Percentiles rank a stretch among this genome's conserved stretches.
These are phyloP conservation scores for Peronospora destructor DNA, from an alignment of 352 stramenopile genomes.

Conservation along the genomic window DNA sequence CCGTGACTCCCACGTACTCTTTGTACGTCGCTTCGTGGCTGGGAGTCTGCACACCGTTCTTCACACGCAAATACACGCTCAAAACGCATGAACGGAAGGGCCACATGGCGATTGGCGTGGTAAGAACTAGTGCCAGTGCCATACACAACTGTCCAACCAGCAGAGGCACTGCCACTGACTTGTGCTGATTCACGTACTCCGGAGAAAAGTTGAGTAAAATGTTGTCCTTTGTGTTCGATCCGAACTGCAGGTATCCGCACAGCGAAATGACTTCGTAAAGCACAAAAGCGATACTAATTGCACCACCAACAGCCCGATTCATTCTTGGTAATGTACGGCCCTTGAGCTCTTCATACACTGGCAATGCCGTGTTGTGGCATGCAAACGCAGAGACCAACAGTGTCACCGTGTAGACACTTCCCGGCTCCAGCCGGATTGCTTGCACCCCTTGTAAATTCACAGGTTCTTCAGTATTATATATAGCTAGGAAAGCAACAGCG, in stretches of 20 bases:
- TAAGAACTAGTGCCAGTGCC: slow-evolving; percentile 55
- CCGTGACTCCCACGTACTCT: slow-evolving; percentile 45
- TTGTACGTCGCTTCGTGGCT: slow-evolving; percentile 42
- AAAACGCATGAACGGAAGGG: slow-evolving; percentile 70
- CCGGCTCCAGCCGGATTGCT: slow-evolving; percentile 47
- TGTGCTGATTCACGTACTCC: slow-evolving; percentile 42
- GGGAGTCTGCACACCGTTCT: slow-evolving; percentile 61
- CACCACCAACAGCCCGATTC: slow-evolving; percentile 54
- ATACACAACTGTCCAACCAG: slow-evolving; percentile 58
- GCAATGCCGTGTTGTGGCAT: slow-evolving; percentile 71
- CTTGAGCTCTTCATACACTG: slow-evolving; percentile 70
- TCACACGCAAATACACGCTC: slow-evolving; percentile 57
- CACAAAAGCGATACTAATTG: slow-evolving; percentile 55
- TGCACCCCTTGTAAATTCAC: slow-evolving; percentile 17
- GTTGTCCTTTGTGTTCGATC: slow-evolving; percentile 55
- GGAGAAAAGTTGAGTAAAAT: slow-evolving; percentile 74
- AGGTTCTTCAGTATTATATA: slow-evolving; percentile 11
- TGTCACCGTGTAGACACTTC: slow-evolving; percentile 68
- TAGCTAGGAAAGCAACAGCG: slow-evolving; percentile 36
- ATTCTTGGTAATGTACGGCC: slow-evolving; percentile 46
- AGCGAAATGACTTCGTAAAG: slow-evolving; percentile 67
- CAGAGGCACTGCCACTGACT: slow-evolving; percentile 37
- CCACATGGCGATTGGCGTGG: slow-evolving; percentile 68
- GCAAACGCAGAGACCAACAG: slow-evolving; percentile 68
- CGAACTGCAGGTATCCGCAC: slow-evolving; percentile 68